Conservation (phyloP, 2,329 filamentous ascomycete species). For the Trematosphaeria pertusa region DNA sequence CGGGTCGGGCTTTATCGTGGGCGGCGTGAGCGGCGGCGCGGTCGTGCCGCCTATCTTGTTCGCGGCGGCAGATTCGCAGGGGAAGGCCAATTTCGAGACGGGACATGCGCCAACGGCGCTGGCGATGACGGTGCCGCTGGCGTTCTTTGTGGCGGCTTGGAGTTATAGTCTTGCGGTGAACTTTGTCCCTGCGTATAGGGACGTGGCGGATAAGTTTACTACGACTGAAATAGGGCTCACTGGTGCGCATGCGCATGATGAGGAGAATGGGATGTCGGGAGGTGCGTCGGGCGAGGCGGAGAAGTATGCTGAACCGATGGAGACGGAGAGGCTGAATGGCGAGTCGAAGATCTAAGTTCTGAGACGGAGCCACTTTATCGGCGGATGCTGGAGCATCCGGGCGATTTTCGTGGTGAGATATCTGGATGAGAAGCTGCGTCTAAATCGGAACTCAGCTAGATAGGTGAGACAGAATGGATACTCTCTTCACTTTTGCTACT, state of each 20-base stretch:
- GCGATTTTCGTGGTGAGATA: too few relatives aligned
- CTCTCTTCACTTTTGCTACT: too few relatives aligned
- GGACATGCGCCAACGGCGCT: conserved; percentile 58
- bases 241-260: too few relatives aligned
- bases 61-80: conserved; percentile 68
- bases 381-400: not conserved
- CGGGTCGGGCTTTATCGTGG: conserved; percentile 75
- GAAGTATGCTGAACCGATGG: conserved; percentile 4
- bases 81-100: conserved; percentile 34
- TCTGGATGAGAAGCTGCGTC: too few relatives aligned
- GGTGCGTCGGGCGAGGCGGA: too few relatives aligned
- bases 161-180: conserved; percentile 61
- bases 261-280: too few relatives aligned
- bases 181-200: conserved; percentile 68
- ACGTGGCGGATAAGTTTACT: conserved; percentile 65
- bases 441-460: too few relatives aligned
- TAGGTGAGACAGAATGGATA: too few relatives aligned
- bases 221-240: conserved; percentile 57
- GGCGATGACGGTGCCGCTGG: conserved; percentile 71
- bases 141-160: conserved; percentile 57
- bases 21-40: conserved; percentile 75
- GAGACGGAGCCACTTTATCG: not conserved
- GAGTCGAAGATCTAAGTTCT: conserved; percentile 2
- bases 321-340: conserved; percentile 9
- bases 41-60: conserved; percentile 75